Evolutionary conservation across 306 rosid species (phyloP).

Genomic region (Boehmeria nivea): DNA sequence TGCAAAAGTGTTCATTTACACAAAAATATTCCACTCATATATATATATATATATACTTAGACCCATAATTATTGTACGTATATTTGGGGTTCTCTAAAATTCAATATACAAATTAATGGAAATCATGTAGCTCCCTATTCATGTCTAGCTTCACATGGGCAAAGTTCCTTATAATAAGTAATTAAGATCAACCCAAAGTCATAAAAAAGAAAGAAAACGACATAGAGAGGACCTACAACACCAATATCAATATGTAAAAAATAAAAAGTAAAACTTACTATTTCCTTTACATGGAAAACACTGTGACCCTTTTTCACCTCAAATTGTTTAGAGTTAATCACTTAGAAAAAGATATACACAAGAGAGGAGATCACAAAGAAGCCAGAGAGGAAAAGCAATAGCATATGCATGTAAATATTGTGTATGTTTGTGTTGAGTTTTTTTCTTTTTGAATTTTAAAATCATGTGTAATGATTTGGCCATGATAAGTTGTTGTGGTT

Average conservation of each 20-base stretch:
- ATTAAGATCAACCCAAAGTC: no score
- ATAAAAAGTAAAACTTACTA: no score
- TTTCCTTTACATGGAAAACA: background rate
- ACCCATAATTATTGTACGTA: background rate
- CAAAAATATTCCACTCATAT: background rate
- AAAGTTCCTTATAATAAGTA: no score
- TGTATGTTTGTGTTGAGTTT: no score
- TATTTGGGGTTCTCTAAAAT: no score
- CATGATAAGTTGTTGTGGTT: conserved; percentile 34
- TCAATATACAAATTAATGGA: no score
- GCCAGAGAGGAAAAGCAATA: conserved; percentile 38
- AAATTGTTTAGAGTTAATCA: background rate
- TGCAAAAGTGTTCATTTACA: background rate
- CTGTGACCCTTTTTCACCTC: conserved; percentile 9
- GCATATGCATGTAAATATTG: background rate
- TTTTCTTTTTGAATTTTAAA: conserved; percentile 53
- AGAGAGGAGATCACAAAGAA: background rate
- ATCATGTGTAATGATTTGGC: conserved; percentile 40
- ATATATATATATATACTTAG: background rate
- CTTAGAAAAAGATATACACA: background rate
- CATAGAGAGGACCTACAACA: no score
- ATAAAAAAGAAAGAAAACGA: no score
- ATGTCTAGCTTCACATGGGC: background rate
- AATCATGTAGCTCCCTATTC: no score
- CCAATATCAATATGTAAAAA: no score